These are phyloP conservation scores for Fusarium gaditjirri DNA, from an alignment of 2,329 filamentous ascomycete species.

Conservation along the genomic window DNA sequence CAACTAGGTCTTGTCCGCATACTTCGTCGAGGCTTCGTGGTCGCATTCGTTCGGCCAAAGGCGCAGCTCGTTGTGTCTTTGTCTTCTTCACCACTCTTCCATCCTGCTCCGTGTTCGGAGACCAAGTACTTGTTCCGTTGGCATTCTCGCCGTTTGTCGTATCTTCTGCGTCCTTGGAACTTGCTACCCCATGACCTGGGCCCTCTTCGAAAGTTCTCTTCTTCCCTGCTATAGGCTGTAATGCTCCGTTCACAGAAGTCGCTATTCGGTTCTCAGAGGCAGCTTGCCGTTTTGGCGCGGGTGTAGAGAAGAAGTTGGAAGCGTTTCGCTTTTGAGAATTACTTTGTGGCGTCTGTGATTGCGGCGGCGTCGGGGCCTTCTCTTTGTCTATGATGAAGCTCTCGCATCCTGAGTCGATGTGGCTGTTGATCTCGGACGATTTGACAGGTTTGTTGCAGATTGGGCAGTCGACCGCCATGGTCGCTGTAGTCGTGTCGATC, in stretches of 20 bases:
- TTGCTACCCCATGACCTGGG: constrained; percentile 51
- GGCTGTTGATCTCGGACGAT: constrained; percentile 82
- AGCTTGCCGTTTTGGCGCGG: constrained; percentile 65
- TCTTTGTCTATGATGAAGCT: constrained; percentile 69
- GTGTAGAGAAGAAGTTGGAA: constrained; percentile 71
- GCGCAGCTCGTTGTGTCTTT: constrained; percentile 78
- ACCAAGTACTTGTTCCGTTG: constrained; percentile 6
- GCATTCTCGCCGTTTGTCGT: constrained; percentile 16
- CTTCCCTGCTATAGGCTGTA: constrained; percentile 50
- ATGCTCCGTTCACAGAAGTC: constrained; percentile 50
- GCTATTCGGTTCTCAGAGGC: constrained; percentile 45
- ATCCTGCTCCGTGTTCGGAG: constrained; percentile 39
- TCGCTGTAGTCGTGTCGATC: constrained; percentile 5
- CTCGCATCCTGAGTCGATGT: constrained; percentile 87
- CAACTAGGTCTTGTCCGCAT: constrained; percentile 91
- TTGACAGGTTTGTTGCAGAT: constrained; percentile 82
- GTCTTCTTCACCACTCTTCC: constrained; percentile 68
- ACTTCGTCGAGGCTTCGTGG: constrained; percentile 86
- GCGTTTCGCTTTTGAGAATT: constrained; percentile 64
- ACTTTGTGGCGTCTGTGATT: constrained; percentile 47
- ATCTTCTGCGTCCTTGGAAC: constrained; percentile 1
- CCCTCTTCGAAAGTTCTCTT: constrained; percentile 68
- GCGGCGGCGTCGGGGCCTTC: constrained; percentile 45
- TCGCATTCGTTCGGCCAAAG: constrained; percentile 93
- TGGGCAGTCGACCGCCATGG: constrained; percentile 75